Percentiles rank a stretch among this genome's conserved stretches.
phyloP scores from a whole-genome alignment of 305 asterid genomes.

The Fraxinus baroniana region DNA sequence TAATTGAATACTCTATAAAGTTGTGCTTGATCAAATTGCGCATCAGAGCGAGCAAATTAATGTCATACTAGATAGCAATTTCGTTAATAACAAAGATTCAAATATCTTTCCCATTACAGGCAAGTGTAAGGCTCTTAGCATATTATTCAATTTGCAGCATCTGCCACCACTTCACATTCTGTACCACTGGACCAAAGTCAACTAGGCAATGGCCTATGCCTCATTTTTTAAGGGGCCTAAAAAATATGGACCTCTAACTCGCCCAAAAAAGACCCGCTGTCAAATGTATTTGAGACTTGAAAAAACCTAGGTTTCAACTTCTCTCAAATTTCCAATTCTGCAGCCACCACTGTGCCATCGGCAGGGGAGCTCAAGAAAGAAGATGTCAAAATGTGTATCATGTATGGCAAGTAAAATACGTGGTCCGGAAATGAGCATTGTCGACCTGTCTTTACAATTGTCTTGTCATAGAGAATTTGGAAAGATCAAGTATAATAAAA shows the following conservation, averaged over 20 bases:
- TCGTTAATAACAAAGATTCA: conserved; percentile 74
- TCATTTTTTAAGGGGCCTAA: too few relatives aligned
- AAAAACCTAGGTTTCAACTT: too few relatives aligned
- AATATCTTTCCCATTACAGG: conserved; percentile 40
- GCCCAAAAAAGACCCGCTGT: too few relatives aligned
- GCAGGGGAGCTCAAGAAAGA: too few relatives aligned
- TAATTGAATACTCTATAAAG: neutral
- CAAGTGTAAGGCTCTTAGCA: conserved; percentile 24
- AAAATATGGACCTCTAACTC: too few relatives aligned
- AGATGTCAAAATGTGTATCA: neutral
- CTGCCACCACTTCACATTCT: conserved; percentile 32
- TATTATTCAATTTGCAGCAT: conserved; percentile 38
- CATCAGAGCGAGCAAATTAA: conserved; percentile 38
- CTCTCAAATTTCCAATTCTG: too few relatives aligned
- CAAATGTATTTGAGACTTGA: too few relatives aligned
- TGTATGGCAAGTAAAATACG: neutral
- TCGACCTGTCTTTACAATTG: neutral
- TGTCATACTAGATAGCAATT: conserved; percentile 50
- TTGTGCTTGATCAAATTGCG: conserved; percentile 42
- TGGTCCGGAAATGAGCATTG: neutral
- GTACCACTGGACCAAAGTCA: too few relatives aligned
- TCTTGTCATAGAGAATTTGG: neutral
- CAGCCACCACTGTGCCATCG: too few relatives aligned
- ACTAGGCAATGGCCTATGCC: too few relatives aligned
- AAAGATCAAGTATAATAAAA: too few relatives aligned